Evolutionary conservation across 2,329 filamentous ascomycete species (phyloP).

Genomic region (Zymoseptoria passerinii): DNA sequence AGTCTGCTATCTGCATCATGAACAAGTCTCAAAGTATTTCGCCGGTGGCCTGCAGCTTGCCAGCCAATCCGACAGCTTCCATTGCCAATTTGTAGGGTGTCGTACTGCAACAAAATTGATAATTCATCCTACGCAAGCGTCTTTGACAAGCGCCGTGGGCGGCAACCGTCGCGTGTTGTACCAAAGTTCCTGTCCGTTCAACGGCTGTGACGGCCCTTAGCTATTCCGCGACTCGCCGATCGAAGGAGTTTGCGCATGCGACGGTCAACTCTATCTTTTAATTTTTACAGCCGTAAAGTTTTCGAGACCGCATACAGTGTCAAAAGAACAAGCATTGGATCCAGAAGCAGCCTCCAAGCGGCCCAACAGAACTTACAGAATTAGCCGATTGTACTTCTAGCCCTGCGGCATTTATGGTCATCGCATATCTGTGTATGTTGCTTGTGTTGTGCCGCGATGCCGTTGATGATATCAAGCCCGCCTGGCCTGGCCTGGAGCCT

Average conservation of each 20-base stretch:
- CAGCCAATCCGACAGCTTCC: background rate
- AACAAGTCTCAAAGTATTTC: background rate
- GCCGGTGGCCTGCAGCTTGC: background rate
- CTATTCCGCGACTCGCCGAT: background rate
- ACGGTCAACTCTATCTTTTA: background rate
- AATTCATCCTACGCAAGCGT: background rate
- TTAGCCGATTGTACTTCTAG: background rate
- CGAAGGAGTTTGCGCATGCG: background rate
- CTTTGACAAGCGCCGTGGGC: too few species aligned
- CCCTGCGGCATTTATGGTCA: background rate
- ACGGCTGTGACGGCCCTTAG: background rate
- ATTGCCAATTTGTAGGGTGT: background rate
- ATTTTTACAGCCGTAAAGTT: background rate
- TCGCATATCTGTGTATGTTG: background rate
- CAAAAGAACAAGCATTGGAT: background rate
- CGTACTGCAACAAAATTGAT: background rate
- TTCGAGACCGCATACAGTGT: background rate
- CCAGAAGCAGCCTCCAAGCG: conserved; percentile 6
- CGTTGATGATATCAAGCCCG: background rate
- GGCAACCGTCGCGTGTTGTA: background rate
- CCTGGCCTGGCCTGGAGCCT: background rate
- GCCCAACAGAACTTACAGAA: background rate
- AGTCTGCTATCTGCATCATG: background rate
- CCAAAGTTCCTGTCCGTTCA: background rate
- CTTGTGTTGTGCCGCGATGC: background rate